Conservation (phyloP, 2,329 filamentous ascomycete species). For the Hypoxylon sp. region DNA sequence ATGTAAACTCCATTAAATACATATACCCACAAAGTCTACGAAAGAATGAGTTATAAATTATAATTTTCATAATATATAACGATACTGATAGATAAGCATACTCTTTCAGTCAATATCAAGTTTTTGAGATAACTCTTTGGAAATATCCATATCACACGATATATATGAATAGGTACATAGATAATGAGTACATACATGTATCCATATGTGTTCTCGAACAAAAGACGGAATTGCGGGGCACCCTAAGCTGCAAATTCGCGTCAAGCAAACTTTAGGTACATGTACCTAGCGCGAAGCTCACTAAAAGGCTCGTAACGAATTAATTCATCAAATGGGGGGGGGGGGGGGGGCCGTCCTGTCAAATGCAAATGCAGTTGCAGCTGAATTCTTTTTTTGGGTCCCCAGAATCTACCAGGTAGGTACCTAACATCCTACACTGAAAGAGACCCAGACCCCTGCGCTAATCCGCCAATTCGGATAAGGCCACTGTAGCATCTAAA, state of each 20-base stretch:
- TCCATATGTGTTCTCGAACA: background rate
- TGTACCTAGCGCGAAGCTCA: constrained; percentile 15
- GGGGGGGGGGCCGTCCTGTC: constrained; percentile 1
- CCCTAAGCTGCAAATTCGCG: constrained; percentile 23
- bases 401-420: background rate
- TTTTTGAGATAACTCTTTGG: background rate
- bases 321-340: constrained; percentile 24
- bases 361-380: constrained; percentile 25
- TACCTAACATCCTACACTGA: background rate
- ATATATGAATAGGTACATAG: background rate
- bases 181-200: background rate
- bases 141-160: background rate
- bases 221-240: constrained; percentile 38
- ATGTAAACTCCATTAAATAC: background rate
- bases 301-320: constrained; percentile 33
- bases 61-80: background rate
- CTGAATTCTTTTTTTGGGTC: constrained; percentile 40
- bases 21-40: too few species aligned
- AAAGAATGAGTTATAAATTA: background rate
- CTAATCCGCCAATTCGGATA: constrained; percentile 50
- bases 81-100: background rate
- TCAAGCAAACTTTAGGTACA: constrained; percentile 4
- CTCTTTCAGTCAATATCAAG: background rate
- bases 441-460: constrained; percentile 31
- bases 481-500: constrained; percentile 56